Evolutionary conservation across 805 yeast genomes (phyloP), one percentile per base, ranked within the genome.

Genomic region (Suhomyces xylopsoci): DNA sequence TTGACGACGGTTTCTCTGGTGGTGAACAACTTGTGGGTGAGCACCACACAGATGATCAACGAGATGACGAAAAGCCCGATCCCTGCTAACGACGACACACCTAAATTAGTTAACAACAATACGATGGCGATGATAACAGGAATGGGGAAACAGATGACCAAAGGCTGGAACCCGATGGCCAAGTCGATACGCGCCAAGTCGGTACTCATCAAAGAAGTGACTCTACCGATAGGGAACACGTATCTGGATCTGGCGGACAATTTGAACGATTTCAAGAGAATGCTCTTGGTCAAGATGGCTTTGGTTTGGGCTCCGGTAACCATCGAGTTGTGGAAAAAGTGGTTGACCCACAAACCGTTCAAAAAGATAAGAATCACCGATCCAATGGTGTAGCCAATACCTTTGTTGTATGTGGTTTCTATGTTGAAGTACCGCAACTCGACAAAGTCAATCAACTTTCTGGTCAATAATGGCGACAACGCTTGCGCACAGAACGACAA

Each of bases 331-430:
- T 76, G 76, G 61, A 73, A 74, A 51, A 64, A 72, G 55, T 76
- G 81, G 59, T 75, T 76, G 40, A 73, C 55, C 38, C 71, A 63
- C 45, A 74, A 58, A 10, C 79, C 79, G 55, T 72, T 73, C 43
- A 70, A 45, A 51, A 63, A 56, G 58, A 87, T 80, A 66, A 91
- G 72, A 1, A 73, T 57, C 42, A 84, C 78, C 9, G 88, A 76
- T 17, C 92, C 96, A 47, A 90, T 70, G 7, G 92, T 86, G 59
- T 81, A 87, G 7, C 94, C 96, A 17, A 88, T 75, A 53, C 96
- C 97, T 42, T 69, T 73, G 32, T 83, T 85, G 51, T 73, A 69
- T 8, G 73, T 65, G 24, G 68, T 58, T 9, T 70, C 68, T 12
- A 77, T 67, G 7, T 81, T 80, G 24, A 66, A 62, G 7, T 80